phyloP scores from a whole-genome alignment of 441 rosid genomes.

The Brassica balearica region DNA sequence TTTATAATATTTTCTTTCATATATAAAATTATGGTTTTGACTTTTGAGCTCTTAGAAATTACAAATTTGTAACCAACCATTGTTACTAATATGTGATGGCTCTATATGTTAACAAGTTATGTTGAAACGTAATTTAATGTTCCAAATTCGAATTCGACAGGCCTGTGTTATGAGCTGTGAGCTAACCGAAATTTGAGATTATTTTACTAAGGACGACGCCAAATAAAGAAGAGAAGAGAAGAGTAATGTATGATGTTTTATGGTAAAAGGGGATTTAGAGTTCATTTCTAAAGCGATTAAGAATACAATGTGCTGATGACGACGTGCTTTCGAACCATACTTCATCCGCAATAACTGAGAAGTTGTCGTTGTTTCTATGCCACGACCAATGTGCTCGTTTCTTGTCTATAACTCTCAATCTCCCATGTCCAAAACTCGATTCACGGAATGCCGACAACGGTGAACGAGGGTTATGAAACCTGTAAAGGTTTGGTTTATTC shows the following conservation, averaged over 20 bases:
- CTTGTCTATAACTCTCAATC: slow-evolving; percentile 2
- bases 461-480: slow-evolving; percentile 46
- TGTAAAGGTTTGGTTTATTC: neutral
- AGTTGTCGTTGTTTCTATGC: slow-evolving; percentile 74
- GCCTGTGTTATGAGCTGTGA: neutral
- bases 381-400: slow-evolving; percentile 76
- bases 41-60: neutral
- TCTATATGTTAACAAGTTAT: neutral
- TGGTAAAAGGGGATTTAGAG: slow-evolving; percentile 23
- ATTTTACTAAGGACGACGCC: neutral
- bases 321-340: slow-evolving; percentile 51
- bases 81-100: neutral
- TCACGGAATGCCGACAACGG: slow-evolving; percentile 5
- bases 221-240: neutral
- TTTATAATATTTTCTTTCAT: neutral
- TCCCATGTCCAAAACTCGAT: slow-evolving; percentile 9
- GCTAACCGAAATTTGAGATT: neutral
- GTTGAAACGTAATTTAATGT: neutral
- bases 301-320: slow-evolving; percentile 41
- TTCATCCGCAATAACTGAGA: slow-evolving; percentile 51
- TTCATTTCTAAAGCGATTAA: slow-evolving; percentile 20
- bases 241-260: neutral
- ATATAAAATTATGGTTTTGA: neutral
- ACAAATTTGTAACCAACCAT: neutral
- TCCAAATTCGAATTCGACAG: neutral